Evolutionary conservation across 78 protist genomes (phyloP).

Genomic region (Dictyostelium brefeldianum): DNA sequence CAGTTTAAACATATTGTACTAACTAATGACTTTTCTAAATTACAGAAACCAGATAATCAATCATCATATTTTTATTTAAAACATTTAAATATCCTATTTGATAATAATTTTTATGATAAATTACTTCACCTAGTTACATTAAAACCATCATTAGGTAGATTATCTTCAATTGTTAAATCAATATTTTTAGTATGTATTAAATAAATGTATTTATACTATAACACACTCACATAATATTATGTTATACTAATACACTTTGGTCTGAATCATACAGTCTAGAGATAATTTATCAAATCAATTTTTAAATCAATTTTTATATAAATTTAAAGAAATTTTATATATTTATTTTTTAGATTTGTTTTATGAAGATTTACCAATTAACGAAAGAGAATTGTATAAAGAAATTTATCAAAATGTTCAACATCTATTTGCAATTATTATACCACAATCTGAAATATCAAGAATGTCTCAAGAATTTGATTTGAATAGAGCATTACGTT

Average conservation of each 20-base stretch:
- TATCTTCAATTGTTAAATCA: conserved; percentile 11
- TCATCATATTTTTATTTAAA: conserved; percentile 30
- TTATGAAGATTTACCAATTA: conserved; percentile 46
- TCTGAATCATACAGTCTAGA: conserved; percentile 15
- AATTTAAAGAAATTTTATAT: conserved; percentile 32
- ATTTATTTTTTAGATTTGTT: conserved; percentile 32
- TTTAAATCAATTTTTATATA: conserved; percentile 6
- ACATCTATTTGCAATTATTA: neutral
- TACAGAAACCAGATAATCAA: conserved; percentile 10
- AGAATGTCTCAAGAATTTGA: conserved; percentile 69
- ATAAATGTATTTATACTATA: too few species aligned
- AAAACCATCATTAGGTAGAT: conserved; percentile 9
- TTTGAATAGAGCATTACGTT: conserved; percentile 40
- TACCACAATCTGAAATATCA: conserved; percentile 32
- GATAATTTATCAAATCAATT: conserved; percentile 19
- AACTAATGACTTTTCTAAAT: too few species aligned
- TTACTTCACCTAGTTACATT: neutral
- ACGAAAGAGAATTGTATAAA: conserved; percentile 39
- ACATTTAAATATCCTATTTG: conserved; percentile 16
- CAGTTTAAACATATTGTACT: too few species aligned
- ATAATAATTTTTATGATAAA: conserved; percentile 31
- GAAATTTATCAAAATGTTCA: conserved; percentile 47
- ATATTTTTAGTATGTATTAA: neutral
- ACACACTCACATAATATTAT: neutral
- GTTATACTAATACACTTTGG: too few species aligned